phyloP scores from a whole-genome alignment of 2,329 filamentous ascomycete species.

The Calonectria pseudoreteaudii region DNA sequence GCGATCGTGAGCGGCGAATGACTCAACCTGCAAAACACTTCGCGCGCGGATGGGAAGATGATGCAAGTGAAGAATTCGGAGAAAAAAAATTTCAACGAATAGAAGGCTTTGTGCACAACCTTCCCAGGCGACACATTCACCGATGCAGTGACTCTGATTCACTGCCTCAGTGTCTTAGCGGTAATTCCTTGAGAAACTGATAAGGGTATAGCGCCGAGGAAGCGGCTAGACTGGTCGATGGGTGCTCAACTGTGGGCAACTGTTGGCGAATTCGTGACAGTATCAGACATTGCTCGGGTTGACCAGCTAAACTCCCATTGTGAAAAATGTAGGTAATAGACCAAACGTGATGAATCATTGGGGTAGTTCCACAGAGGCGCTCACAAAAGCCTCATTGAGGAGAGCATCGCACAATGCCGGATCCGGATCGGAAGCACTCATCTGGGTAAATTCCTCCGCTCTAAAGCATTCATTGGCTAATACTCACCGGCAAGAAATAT shows the following conservation, averaged over 20 bases:
- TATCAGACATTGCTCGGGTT: not conserved
- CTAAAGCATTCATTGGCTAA: not conserved
- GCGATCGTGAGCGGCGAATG: constrained; percentile 5
- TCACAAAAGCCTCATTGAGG: not conserved
- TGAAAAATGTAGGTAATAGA: not conserved
- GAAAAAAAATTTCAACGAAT: not conserved
- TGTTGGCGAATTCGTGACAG: not conserved
- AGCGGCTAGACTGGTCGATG: not conserved
- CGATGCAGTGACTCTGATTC: not conserved
- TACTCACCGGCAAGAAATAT: not conserved
- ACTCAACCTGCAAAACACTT: constrained; percentile 1
- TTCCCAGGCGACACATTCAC: not conserved
- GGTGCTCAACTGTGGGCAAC: not conserved
- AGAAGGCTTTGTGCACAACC: not conserved
- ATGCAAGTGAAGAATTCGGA: not conserved
- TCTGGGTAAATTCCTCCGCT: not conserved
- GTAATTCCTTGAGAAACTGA: too few species aligned
- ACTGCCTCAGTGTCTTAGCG: too few species aligned
- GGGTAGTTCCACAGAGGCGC: not conserved
- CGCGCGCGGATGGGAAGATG: not conserved
- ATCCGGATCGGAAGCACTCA: not conserved
- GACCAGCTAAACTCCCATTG: not conserved
- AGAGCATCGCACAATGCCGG: not conserved
- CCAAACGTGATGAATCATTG: not conserved
- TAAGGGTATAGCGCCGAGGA: not conserved